phyloP scores from a whole-genome alignment of 805 yeast genomes.

The Monosporozyma aquatica region DNA sequence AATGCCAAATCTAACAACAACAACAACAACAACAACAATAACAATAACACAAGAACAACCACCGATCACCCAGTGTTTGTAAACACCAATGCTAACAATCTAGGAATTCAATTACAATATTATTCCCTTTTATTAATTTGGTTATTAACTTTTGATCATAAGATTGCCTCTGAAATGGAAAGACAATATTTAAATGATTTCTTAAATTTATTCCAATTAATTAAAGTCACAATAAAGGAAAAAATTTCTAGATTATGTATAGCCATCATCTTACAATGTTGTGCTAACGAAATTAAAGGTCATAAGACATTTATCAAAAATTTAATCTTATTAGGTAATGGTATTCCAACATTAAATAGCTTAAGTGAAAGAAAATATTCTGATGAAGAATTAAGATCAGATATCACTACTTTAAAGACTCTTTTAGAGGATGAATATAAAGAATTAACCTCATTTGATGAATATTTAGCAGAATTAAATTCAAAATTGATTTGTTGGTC shows the following conservation, averaged over 20 bases:
- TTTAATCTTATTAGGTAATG: slow-evolving; percentile 63
- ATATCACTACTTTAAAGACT: slow-evolving; percentile 49
- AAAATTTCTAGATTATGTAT: slow-evolving; percentile 81
- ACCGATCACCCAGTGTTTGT: slow-evolving; percentile 1
- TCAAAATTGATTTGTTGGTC: slow-evolving; percentile 76
- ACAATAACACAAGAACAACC: too few relatives aligned
- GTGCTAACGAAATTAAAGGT: slow-evolving; percentile 31
- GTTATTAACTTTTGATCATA: slow-evolving; percentile 68
- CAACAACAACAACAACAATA: too few relatives aligned
- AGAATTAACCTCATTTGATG: slow-evolving; percentile 84
- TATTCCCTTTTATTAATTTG: slow-evolving; percentile 69
- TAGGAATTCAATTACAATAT: slow-evolving; percentile 76
- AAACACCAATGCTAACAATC: slow-evolving; percentile 31
- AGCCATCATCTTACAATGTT: slow-evolving; percentile 58
- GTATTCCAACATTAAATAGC: slow-evolving; percentile 55
- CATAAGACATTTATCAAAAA: slow-evolving; percentile 50
- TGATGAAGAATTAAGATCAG: slow-evolving; percentile 80
- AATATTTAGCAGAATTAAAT: slow-evolving; percentile 75
- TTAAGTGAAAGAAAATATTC: slow-evolving; percentile 86
- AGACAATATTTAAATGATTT: slow-evolving; percentile 44
- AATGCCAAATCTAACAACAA: slow-evolving; percentile 14
- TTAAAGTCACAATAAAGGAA: slow-evolving; percentile 81
- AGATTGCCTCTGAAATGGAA: slow-evolving; percentile 44
- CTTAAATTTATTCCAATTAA: slow-evolving; percentile 38
- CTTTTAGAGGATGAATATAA: slow-evolving; percentile 65